Base-by-base conservation (phyloP, 768 basidiomycete species). In the Boletus tomentosulus region DNA sequence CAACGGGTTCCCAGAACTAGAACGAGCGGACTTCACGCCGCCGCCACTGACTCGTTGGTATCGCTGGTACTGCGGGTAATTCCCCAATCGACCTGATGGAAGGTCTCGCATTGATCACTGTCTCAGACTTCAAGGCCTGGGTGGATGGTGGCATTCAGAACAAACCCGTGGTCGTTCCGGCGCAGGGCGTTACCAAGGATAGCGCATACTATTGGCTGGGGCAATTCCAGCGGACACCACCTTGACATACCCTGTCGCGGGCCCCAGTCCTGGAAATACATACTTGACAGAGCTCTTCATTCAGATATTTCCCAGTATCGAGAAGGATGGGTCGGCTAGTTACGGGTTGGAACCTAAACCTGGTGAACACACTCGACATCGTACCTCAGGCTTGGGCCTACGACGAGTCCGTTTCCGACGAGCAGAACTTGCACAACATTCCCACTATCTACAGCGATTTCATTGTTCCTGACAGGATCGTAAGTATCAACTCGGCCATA, bases 331-430 rank as follows among this genome's bases (percentile, higher is more conserved):
- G 16, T 31, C 37, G 3, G 3, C 6, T 0, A 34, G 43, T 7
- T 57, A 64, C 38, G n/a, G 53, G 49, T 1, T 63, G 62, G 10
- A 63, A 63, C 47, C 46, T 62, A 7, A 63, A 63, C 44, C 51
- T 62, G 22, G 53, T 63, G 41, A 63, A 63, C 42, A 63, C 42
- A 46, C 43, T 13, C 44, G 56, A 63, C 2, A 39, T 57, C 22
- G 59, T 55, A 2, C 59, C 62, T 1, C 56, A 64, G 24, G 52
- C 50, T 5, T 61, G 62, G 62, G 41, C 46, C 3, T 10, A 25
- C 12, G 5, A 30, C 11, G 6, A 5, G 4, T 0, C 11, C 3
- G 12, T 34, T 34, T 34, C 33, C 30, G 30, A 30, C 10, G 30
- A 30, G 30, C 30, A 30, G 10, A 30, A 30, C 30, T 10, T 30